These are phyloP conservation scores for Gastrolobium villosum DNA, from an alignment of 306 rosid genomes.

Conservation along the genomic window DNA sequence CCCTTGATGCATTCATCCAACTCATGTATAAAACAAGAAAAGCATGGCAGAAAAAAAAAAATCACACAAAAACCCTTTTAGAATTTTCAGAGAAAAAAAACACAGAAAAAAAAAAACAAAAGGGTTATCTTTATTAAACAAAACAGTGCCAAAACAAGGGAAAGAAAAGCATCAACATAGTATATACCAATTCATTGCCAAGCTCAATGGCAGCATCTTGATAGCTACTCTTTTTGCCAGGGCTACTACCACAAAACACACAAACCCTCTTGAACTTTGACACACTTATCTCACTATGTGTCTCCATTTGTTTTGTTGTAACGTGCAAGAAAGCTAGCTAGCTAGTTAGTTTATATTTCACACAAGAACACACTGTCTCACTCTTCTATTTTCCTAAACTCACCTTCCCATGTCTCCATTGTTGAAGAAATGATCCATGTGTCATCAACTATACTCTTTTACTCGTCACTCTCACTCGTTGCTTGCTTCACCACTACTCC, in stretches of 20 bases:
- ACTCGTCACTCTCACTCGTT: not conserved
- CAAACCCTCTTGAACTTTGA: conserved; percentile 95
- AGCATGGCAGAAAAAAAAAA: not conserved
- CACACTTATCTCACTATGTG: conserved; percentile 66
- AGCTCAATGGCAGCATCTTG: conserved; percentile 97
- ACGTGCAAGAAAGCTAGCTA: not conserved
- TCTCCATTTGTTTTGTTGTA: conserved; percentile 62
- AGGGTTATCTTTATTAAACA: conserved; percentile 25
- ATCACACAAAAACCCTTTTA: conserved; percentile 9
- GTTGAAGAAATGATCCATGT: conserved; percentile 47
- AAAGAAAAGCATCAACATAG: not conserved
- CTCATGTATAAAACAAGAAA: not conserved
- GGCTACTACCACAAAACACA: conserved; percentile 99
- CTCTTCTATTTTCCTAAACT: not conserved
- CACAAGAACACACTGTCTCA: not conserved
- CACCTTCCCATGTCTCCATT: not conserved
- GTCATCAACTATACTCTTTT: conserved; percentile 22
- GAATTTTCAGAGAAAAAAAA: not conserved
- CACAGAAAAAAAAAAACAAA: conserved; percentile 4
- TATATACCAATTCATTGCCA: conserved; percentile 93
- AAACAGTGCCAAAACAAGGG: not conserved
- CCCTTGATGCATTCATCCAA: conserved; percentile 25
- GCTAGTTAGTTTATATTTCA: not conserved
- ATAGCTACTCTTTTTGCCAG: conserved; percentile 90
- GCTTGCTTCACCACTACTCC: conserved; percentile 48